These are phyloP conservation scores for Rhynchosporium graminicola DNA, from an alignment of 2,329 filamentous ascomycete genomes.

Conservation along the genomic window DNA sequence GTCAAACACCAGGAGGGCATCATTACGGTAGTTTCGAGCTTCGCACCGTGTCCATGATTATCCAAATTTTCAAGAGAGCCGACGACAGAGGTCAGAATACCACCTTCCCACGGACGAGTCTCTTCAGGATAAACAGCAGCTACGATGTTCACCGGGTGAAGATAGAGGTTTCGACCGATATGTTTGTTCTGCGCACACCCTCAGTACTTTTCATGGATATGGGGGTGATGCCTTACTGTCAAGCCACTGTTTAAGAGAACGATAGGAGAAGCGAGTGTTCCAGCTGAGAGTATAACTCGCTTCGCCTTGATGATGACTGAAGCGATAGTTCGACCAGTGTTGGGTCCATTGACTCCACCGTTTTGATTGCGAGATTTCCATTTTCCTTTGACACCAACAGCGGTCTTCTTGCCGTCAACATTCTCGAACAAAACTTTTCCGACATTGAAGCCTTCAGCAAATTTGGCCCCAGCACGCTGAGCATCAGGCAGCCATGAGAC, in stretches of 20 bases:
- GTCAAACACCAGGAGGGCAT: conserved; percentile 65
- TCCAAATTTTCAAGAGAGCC: conserved; percentile 79
- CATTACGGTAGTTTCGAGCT: conserved; percentile 76
- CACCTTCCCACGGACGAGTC: conserved; percentile 63
- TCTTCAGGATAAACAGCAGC: conserved; percentile 66
- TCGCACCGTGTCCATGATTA: conserved; percentile 74
- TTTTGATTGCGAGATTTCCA: conserved; percentile 71
- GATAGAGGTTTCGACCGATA: conserved; percentile 76
- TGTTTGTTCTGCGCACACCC: conserved; percentile 59
- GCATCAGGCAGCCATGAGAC: conserved; percentile 78
- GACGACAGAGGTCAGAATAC: conserved; percentile 75
- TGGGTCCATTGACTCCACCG: conserved; percentile 55
- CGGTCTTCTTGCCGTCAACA: conserved; percentile 49
- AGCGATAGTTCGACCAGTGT: conserved; percentile 51
- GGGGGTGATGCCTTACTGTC: conserved; percentile 46
- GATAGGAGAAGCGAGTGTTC: conserved; percentile 73
- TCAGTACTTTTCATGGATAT: background rate
- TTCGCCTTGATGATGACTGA: conserved; percentile 72
- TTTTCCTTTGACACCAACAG: conserved; percentile 68
- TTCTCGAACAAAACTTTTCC: conserved; percentile 68
- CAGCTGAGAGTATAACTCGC: conserved; percentile 74
- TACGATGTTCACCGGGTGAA: conserved; percentile 69
- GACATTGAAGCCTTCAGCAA: conserved; percentile 79
- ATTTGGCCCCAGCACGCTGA: conserved; percentile 69
- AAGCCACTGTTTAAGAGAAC: conserved; percentile 75